Percentiles rank a stretch among this genome's conserved stretches.
These are phyloP conservation scores for Neurospora sp. DNA, from an alignment of 495 filamentous ascomycete genomes.

Conservation along the genomic window DNA sequence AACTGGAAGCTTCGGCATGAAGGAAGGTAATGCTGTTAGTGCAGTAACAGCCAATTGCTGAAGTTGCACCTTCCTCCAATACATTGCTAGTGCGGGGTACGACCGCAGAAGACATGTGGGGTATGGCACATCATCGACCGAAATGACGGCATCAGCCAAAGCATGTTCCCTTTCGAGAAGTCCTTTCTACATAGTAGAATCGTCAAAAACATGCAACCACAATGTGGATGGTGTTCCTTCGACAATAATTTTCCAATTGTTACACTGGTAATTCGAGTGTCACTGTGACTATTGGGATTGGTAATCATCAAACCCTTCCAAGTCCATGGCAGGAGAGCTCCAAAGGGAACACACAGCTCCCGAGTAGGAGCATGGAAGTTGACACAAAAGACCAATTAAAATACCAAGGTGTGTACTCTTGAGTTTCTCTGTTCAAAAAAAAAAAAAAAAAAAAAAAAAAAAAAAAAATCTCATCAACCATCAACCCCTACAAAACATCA, in stretches of 20 bases:
- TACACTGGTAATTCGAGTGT: background rate
- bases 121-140: background rate
- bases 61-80: background rate
- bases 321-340: background rate
- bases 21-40: background rate
- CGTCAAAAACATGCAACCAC: background rate
- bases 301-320: background rate
- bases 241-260: background rate
- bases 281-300: background rate
- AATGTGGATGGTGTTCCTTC: background rate
- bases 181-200: background rate
- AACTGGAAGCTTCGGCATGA: background rate
- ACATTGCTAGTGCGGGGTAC: background rate
- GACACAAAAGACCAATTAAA: background rate
- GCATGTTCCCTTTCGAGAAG: background rate
- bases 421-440: background rate
- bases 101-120: background rate
- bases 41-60: background rate
- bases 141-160: background rate
- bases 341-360: background rate
- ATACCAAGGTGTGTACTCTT: background rate
- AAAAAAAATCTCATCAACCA: background rate
- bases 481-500: background rate
- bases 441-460: too few species aligned
- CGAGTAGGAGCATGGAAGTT: background rate